These are phyloP conservation scores for Knoxia roxburghii DNA, from an alignment of 257 asterid genomes.

Conservation along the genomic window DNA sequence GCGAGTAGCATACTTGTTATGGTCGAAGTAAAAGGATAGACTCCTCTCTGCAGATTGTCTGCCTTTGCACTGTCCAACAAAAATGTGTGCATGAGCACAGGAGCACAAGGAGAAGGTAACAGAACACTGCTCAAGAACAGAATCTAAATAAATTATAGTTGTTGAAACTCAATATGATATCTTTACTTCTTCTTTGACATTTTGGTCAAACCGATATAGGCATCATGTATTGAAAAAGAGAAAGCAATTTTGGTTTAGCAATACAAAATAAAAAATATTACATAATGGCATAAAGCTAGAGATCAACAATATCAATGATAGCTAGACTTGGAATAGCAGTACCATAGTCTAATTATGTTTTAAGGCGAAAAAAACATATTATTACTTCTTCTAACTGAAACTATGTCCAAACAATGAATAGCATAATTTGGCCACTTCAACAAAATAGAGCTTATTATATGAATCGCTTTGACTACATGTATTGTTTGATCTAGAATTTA, in stretches of 20 bases:
- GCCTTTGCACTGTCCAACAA: conserved; percentile 14
- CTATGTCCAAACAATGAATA: too few species aligned
- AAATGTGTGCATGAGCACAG: background rate
- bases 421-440: too few species aligned
- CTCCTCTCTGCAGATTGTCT: conserved; percentile 17
- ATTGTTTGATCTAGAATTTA: background rate
- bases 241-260: background rate
- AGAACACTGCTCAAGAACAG: background rate
- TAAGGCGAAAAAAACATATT: background rate
- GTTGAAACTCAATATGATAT: background rate
- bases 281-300: background rate
- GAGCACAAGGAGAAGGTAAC: background rate
- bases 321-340: background rate
- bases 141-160: background rate
- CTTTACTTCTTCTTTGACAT: background rate
- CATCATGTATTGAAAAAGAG: background rate
- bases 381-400: background rate
- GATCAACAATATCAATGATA: too few species aligned
- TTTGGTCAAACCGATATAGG: background rate
- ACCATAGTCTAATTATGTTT: background rate
- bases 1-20: conserved; percentile 10
- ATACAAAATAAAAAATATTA: too few species aligned
- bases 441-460: too few species aligned
- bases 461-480: too few species aligned
- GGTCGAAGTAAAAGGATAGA: conserved; percentile 18